These are phyloP conservation scores for Nosema granulosis DNA, from an alignment of 371 early-diverging fungal genomes.

Conservation along the genomic window DNA sequence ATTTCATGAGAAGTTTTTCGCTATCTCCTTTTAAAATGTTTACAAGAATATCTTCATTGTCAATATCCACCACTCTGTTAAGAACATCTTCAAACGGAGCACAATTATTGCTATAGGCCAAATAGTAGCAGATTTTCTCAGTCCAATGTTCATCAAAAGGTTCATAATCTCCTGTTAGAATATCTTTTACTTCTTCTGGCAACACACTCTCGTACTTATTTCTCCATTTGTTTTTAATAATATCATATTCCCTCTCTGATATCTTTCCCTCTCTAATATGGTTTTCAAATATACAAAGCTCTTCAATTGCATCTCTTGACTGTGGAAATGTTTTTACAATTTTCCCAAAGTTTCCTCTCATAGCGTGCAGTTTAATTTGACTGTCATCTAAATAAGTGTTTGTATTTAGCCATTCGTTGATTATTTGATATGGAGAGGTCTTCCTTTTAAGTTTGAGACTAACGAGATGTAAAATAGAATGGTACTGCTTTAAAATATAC, in stretches of 20 bases:
- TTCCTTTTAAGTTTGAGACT: neutral
- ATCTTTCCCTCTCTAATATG: neutral
- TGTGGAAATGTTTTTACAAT: slow-evolving; percentile 7
- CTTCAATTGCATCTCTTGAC: slow-evolving; percentile 28
- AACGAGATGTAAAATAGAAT: neutral
- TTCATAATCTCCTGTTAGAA: slow-evolving; percentile 15
- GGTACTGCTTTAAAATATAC: neutral
- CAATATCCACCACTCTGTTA: neutral
- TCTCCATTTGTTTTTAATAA: neutral
- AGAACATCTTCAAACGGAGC: neutral
- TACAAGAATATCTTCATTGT: neutral
- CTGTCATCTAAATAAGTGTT: slow-evolving; percentile 24
- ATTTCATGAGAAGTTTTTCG: neutral
- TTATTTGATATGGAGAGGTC: slow-evolving; percentile 3
- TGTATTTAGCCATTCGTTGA: slow-evolving; percentile 46
- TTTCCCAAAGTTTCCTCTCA: slow-evolving; percentile 45
- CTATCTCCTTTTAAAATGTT: slow-evolving; percentile 13
- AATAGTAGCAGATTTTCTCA: slow-evolving; percentile 39
- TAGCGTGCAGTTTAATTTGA: slow-evolving; percentile 17
- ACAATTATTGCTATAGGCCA: slow-evolving; percentile 4
- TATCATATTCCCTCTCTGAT: neutral
- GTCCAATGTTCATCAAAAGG: slow-evolving; percentile 2
- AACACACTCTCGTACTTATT: neutral
- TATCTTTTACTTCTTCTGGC: neutral
- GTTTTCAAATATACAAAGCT: slow-evolving; percentile 1